Base-by-base conservation (phyloP, 768 basidiomycete species). In the Chalciporus piperatus region DNA sequence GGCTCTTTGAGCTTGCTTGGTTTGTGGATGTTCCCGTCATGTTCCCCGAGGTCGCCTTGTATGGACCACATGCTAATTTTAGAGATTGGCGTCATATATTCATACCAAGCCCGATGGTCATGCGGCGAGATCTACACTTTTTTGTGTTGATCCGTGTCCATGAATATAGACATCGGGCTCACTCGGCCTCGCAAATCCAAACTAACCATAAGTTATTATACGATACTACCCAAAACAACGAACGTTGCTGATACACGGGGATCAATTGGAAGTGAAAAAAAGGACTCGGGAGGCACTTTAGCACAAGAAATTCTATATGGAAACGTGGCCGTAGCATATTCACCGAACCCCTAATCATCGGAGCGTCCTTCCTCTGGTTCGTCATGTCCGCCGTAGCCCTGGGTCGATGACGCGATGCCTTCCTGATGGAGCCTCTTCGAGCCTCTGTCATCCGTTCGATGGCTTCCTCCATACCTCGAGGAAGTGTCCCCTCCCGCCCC, bases 391-490 rank as follows among this genome's bases (percentile, higher is more conserved):
- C 67, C 56, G 25, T 60, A 67, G 11, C 52, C 43, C 40, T 60
- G 67, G 41, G 59, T 41, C 33, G 66, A 54, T 57, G 64, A 59
- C 41, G 59, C 32, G 32, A 53, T 40, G 32, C 61, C 68, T 64
- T 79, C 78, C 60, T 76, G 76, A 68, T 81, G 82, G 64, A 81
- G 79, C 53, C 83, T 78, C 72, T 83, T 84, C 47, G 73, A 65
- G 41, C 80, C 75, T 73, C 81, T 77, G 60, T 82, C 80, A 23
- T 79, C 77, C 44, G 70, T 60, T 41, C 71, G 65, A 60, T 74
- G 68, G 41, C 61, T 70, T 51, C 68, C 67, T 22, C 59, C 64
- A 54, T 74, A 79, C 51, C 60, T 66, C 55, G 64, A 52, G 28
- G 61, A 52, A 47, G 61, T 61, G 49, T 63, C 68, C 47, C 60